These are phyloP conservation scores for Dryas octopetala DNA, from an alignment of 306 rosid species.

Conservation along the genomic window DNA sequence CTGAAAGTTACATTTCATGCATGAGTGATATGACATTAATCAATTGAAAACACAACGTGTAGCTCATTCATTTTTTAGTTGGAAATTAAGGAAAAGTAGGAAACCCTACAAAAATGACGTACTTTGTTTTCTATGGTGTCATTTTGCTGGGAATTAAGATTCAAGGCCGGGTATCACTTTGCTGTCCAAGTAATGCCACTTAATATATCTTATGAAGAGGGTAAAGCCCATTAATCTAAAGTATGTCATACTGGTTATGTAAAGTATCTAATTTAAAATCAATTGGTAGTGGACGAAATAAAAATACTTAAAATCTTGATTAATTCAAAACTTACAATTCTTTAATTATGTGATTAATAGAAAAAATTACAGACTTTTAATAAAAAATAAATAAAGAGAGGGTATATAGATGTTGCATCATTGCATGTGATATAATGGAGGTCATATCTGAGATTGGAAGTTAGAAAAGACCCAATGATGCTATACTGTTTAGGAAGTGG, in stretches of 20 bases:
- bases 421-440: constrained; percentile 4
- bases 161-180: too few relatives aligned
- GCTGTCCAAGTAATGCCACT: not conserved
- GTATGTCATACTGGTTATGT: not conserved
- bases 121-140: too few relatives aligned
- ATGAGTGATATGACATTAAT: not conserved
- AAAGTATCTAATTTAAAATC: not conserved
- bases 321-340: too few relatives aligned
- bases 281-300: too few relatives aligned
- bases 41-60: not conserved
- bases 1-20: not conserved
- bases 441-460: constrained; percentile 31
- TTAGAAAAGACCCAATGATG: constrained; percentile 27
- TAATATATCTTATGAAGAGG: not conserved
- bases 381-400: not conserved
- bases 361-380: too few relatives aligned
- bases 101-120: not conserved
- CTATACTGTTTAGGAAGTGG: constrained; percentile 32
- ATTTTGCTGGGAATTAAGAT: too few relatives aligned
- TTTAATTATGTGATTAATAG: too few relatives aligned
- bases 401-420: too few relatives aligned
- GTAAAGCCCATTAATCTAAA: not conserved
- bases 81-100: not conserved
- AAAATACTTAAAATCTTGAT: too few relatives aligned
- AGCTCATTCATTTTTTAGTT: not conserved